These are phyloP conservation scores for Orbilia javanica DNA, from an alignment of 2,329 filamentous ascomycete species.

Conservation along the genomic window DNA sequence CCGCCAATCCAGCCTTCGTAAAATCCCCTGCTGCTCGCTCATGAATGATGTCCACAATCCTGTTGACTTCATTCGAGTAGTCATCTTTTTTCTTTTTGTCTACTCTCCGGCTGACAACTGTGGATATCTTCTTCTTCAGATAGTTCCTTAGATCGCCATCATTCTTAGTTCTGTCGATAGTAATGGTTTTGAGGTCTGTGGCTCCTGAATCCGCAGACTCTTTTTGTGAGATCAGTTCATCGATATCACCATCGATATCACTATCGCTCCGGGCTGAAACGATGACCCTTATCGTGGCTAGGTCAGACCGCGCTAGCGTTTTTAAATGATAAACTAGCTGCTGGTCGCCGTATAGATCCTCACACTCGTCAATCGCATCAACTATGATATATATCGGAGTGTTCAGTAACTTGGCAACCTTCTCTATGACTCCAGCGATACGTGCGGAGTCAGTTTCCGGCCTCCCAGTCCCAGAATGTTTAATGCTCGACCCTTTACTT, in stretches of 20 bases:
- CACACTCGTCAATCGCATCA: constrained; percentile 44
- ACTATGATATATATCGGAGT: constrained; percentile 22
- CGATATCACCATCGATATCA: constrained; percentile 6
- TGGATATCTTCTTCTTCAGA: constrained; percentile 14
- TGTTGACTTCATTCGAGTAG: not conserved
- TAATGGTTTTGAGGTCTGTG: not conserved
- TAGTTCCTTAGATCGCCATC: constrained; percentile 10
- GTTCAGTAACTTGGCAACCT: not conserved
- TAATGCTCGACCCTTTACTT: constrained; percentile 2
- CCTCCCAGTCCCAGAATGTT: not conserved
- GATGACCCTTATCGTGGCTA: not conserved
- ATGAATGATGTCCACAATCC: constrained; percentile 28
- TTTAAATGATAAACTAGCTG: not conserved
- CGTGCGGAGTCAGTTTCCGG: not conserved
- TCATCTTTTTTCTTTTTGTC: constrained; percentile 6
- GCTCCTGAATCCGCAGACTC: not conserved
- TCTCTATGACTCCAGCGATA: constrained; percentile 6
- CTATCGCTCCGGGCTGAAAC: not conserved
- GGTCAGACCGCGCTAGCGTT: too few species aligned
- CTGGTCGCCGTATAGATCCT: constrained; percentile 6
- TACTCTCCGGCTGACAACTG: constrained; percentile 4
- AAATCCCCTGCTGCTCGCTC: constrained; percentile 36
- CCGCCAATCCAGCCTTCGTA: constrained; percentile 21
- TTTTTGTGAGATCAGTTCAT: not conserved
- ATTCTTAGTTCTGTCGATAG: constrained; percentile 17